Conservation (phyloP, 2,329 filamentous ascomycete species). For the Curvularia verruculosa region DNA sequence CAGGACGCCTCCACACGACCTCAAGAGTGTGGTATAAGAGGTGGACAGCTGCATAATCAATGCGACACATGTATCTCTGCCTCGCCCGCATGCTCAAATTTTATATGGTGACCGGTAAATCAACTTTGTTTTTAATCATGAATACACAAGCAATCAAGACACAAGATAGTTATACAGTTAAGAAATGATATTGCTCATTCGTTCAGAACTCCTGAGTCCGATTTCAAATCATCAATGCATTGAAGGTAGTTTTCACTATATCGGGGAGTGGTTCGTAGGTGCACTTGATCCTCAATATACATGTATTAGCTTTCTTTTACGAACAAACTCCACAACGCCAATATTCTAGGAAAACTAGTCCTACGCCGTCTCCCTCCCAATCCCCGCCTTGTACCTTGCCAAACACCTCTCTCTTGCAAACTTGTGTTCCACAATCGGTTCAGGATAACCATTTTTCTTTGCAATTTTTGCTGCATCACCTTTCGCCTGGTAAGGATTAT, state of each 20-base stretch:
- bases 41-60: neutral
- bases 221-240: too few species aligned
- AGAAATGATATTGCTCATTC: too few species aligned
- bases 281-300: neutral
- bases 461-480: conserved; percentile 59
- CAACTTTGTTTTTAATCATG: neutral
- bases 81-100: neutral
- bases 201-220: too few species aligned
- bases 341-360: neutral
- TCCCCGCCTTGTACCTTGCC: conserved; percentile 70
- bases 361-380: conserved; percentile 59
- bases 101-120: neutral
- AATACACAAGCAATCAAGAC: too few species aligned
- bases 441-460: conserved; percentile 73
- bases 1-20: neutral
- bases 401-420: conserved; percentile 70
- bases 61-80: neutral
- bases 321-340: neutral
- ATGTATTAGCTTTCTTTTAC: neutral
- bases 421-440: conserved; percentile 76
- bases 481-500: conserved; percentile 78
- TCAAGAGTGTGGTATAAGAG: neutral
- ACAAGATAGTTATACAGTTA: too few species aligned
- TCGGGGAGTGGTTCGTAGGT: too few species aligned
- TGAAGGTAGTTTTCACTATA: too few species aligned